phyloP scores from a whole-genome alignment of 2,329 filamentous ascomycete species.

The Botryotinia globosa region DNA sequence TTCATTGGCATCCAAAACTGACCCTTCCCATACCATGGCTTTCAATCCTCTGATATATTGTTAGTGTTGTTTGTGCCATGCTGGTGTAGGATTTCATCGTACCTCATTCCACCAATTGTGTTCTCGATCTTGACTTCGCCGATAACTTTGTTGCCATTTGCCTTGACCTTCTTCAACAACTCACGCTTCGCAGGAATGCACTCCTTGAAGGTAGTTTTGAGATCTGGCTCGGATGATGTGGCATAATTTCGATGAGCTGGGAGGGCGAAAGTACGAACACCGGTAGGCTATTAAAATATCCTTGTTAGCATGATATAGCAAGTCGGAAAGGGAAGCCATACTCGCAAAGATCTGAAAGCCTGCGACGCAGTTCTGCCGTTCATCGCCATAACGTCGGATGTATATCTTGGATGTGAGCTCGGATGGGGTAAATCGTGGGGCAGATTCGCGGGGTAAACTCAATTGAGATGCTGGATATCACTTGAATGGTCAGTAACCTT shows the following conservation, averaged over 20 bases:
- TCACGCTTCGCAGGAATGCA: conserved; percentile 91
- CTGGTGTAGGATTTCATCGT: conserved; percentile 24
- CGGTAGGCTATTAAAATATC: conserved; percentile 32
- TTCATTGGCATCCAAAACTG: conserved; percentile 92
- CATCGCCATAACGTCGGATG: conserved; percentile 55
- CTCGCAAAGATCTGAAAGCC: conserved; percentile 63
- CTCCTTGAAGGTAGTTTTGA: conserved; percentile 81
- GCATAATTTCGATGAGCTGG: conserved; percentile 59
- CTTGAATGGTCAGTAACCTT: not conserved
- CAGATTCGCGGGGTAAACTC: conserved; percentile 15
- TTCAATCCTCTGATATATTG: conserved; percentile 67
- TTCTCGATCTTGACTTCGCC: conserved; percentile 94
- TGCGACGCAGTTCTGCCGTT: conserved; percentile 59
- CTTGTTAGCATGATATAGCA: not conserved
- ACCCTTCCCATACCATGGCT: conserved; percentile 98
- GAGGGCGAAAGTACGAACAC: conserved; percentile 37
- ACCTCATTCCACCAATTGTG: conserved; percentile 92
- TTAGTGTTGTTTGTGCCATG: conserved; percentile 23
- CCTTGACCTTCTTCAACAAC: conserved; percentile 90
- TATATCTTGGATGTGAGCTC: not conserved
- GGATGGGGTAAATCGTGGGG: conserved; percentile 22
- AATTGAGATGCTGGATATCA: not conserved
- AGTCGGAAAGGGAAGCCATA: conserved; percentile 42
- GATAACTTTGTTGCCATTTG: conserved; percentile 75
- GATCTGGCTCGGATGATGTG: conserved; percentile 75